Evolutionary conservation across 257 asterid species (phyloP), one percentile per base, ranked within the genome.

Genomic region (Primulina huaijiensis): DNA sequence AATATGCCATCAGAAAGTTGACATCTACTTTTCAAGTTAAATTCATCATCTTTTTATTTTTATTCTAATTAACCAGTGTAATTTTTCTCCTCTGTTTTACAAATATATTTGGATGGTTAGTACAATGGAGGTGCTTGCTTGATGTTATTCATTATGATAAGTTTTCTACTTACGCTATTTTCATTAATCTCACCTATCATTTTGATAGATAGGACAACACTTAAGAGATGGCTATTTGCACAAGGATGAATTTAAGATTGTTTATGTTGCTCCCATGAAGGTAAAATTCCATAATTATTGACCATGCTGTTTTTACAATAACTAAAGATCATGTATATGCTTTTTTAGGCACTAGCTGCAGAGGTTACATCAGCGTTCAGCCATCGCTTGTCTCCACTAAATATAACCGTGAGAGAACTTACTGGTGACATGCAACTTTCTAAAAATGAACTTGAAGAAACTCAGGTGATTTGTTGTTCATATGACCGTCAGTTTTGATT

Each of bases 201-300:
- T 69, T 74, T 25, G 66, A 76, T 96, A 93, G 99, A 82, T 90
- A 63, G 85, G 85, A 69, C 92, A 87, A 77, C 99, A 93, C 84
- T 89, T 93, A 74, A 85, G 75, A 82, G 96, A 93, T 83, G 99
- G 99, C 62, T 90, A 86, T 82, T 82, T 93, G 87, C 99, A 93
- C 78, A 93, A 90, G 82, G 90, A 87, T 77, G 91, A 93, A 82
- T 93, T 93, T 87, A 93, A 93, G 88, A 93, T 93, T 78, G 95
- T 93, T 70, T 93, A 93, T 78, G 99, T 93, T 83, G 97, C 99
- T 79, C 99, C 99, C 3, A 93, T 93, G 99, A 93, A 93, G 99
- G 99, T 90, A 81, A 60, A 29, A 27, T 43, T 72, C 65, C 62
- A 67, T 70, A 34, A 62, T 30, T 58, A 59, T 60, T 59, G 35